These are phyloP conservation scores for Floccularia luteovirens DNA, from an alignment of 768 basidiomycete species.

Conservation along the genomic window DNA sequence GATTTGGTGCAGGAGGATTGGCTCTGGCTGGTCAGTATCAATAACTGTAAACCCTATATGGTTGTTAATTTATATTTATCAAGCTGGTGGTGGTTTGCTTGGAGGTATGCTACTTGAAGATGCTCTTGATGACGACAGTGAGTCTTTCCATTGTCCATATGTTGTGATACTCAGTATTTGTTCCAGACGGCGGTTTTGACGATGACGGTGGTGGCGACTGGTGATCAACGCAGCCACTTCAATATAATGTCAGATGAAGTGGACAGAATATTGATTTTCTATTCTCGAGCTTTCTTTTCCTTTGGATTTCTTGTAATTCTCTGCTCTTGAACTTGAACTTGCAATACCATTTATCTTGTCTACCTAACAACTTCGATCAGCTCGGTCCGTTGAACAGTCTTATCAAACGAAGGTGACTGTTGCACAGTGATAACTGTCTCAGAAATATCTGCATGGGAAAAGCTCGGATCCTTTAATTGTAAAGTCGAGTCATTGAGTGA, in stretches of 20 bases:
- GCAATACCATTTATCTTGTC: constrained; percentile 4
- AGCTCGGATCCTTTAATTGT: too few species aligned
- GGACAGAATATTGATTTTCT: too few species aligned
- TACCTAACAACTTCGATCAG: too few species aligned
- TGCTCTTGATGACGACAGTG: constrained; percentile 14
- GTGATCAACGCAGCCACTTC: background rate
- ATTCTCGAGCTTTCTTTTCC: background rate
- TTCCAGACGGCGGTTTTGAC: constrained; percentile 5
- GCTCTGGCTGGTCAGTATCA: constrained; percentile 35
- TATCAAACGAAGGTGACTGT: too few species aligned
- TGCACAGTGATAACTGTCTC: too few species aligned
- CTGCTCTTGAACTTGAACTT: background rate
- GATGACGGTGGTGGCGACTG: constrained; percentile 12
- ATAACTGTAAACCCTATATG: background rate
- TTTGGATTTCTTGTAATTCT: background rate
- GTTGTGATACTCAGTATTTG: background rate
- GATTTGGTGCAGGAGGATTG: constrained; percentile 42
- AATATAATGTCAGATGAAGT: too few species aligned
- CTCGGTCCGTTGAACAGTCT: too few species aligned
- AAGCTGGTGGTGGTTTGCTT: constrained; percentile 59
- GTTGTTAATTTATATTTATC: constrained; percentile 2
- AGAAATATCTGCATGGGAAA: too few species aligned
- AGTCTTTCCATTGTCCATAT: background rate
- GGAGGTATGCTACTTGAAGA: constrained; percentile 52
- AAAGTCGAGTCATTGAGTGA: too few species aligned